Conservation (phyloP, 1,284 basidiomycete genomes). For the Moesziomyces aphidis region DNA sequence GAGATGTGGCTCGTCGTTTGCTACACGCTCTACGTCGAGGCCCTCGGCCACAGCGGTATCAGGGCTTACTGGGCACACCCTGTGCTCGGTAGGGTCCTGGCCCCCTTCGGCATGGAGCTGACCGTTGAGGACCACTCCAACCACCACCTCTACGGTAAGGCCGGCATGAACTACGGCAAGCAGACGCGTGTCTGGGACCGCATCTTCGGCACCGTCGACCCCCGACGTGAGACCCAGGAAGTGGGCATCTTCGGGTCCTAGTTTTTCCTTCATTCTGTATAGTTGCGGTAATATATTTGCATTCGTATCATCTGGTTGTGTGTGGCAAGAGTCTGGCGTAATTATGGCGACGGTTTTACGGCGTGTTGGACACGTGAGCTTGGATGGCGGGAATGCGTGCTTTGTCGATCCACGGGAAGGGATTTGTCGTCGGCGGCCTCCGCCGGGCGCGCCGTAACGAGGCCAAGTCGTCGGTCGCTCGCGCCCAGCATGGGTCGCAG, state of each 20-base stretch:
- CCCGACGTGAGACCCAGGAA: slow-evolving; percentile 56
- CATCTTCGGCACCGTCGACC: slow-evolving; percentile 63
- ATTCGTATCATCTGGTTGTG: too few species aligned
- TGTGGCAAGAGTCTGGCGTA: too few species aligned
- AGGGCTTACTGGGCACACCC: slow-evolving; percentile 53
- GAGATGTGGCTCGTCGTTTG: slow-evolving; percentile 56
- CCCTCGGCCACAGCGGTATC: slow-evolving; percentile 62
- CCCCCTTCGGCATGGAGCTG: slow-evolving; percentile 59
- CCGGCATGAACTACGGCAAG: slow-evolving; percentile 64
- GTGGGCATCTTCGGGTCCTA: slow-evolving; percentile 36
- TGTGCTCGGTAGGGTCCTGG: slow-evolving; percentile 37
- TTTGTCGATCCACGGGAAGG: too few species aligned
- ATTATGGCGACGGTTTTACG: too few species aligned
- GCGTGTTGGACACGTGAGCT: too few species aligned
- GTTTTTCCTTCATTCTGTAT: not conserved
- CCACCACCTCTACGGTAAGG: slow-evolving; percentile 65
- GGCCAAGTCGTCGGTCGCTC: too few species aligned
- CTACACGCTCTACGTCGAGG: slow-evolving; percentile 56
- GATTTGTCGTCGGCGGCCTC: too few species aligned
- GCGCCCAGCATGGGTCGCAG: too few species aligned
- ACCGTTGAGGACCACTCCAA: slow-evolving; percentile 67
- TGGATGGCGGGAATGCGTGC: too few species aligned
- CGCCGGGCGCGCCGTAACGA: too few species aligned
- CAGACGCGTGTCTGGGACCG: slow-evolving; percentile 65
- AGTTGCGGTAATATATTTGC: too few species aligned